Evolutionary conservation across 208 protist species (phyloP), one percentile per base, ranked within the genome.

Genomic region (Trypanosoma vivax): DNA sequence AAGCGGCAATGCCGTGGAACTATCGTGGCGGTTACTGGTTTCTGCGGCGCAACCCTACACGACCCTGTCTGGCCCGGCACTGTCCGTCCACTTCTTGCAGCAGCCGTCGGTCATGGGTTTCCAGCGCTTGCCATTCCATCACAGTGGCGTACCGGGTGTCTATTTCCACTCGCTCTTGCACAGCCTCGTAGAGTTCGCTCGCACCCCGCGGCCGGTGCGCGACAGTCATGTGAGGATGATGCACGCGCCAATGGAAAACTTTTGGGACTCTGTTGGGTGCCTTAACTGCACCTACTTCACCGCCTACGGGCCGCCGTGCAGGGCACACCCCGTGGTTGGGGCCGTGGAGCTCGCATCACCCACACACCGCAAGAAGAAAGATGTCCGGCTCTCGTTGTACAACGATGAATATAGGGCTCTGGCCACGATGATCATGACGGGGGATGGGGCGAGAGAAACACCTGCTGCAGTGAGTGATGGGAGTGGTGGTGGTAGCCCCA

Each of bases 101-200:
- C 70, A 88, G 28, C 72, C 79, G 2, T 51, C 54, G 10, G 59
- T 88, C 11, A 59, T 89, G 27, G 73, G 79, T 0, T 90, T 93
- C 31, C 82, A 89, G 57, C 40, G 47, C 10, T 46, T 70, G 0
- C 68, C 79, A 21, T 86, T 94, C 60, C 33, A 61, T 37, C 37
- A 70, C 46, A 50, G 58, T 29, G 60, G 58, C 0, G 55, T 87
- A 1, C 55, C 73, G 0, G 66, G 68, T 9, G 23, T 85, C 19
- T 94, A 94, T 57, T 84, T 76, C 38, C 77, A 89, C 74, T 70
- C 80, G 13, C 73, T 90, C 25, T 65, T 94, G 40, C 71, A 84
- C 60, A 74, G 73, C 23, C 67, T 94, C 30, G 81, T 80, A 9
- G 77, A 89, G 71, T 91, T 90, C 43, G 68, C 78, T 13, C 75